phyloP scores from a whole-genome alignment of 1,284 basidiomycete genomes.

The Ustilago tritici region DNA sequence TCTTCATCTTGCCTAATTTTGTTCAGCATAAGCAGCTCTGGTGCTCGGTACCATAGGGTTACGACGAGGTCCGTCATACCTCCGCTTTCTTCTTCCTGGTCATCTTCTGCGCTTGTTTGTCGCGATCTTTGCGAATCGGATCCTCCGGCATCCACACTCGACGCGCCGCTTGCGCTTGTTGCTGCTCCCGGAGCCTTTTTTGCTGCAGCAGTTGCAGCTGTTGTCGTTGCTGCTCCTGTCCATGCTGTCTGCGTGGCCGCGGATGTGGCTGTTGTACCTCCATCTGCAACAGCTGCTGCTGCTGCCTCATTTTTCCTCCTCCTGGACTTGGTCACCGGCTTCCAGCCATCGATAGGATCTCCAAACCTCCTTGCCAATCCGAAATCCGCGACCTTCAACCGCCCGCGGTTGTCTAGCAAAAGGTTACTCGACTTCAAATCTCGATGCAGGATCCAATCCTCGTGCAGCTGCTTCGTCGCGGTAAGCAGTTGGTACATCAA shows the following conservation, averaged over 20 bases:
- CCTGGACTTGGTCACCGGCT: background rate
- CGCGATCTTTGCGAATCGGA: background rate
- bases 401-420: conserved; percentile 97
- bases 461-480: conserved; percentile 90
- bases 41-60: conserved; percentile 95
- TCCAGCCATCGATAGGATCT: conserved; percentile 77
- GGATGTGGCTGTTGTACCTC: background rate
- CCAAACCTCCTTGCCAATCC: conserved; percentile 94
- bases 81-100: conserved; percentile 70
- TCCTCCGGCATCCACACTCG: background rate
- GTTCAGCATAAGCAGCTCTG: conserved; percentile 24
- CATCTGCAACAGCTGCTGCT: background rate
- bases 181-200: background rate
- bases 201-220: background rate
- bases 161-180: background rate
- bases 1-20: conserved; percentile 7
- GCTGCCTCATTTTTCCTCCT: conserved; percentile 62
- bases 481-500: conserved; percentile 92
- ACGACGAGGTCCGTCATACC: conserved; percentile 98
- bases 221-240: background rate
- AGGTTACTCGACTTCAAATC: conserved; percentile 98
- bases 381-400: conserved; percentile 98
- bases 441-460: conserved; percentile 96
- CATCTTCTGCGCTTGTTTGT: background rate
- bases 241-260: background rate